Percentiles rank a stretch among this genome's conserved stretches.
phyloP scores from a whole-genome alignment of 306 rosid species.

The Quercus ilex region DNA sequence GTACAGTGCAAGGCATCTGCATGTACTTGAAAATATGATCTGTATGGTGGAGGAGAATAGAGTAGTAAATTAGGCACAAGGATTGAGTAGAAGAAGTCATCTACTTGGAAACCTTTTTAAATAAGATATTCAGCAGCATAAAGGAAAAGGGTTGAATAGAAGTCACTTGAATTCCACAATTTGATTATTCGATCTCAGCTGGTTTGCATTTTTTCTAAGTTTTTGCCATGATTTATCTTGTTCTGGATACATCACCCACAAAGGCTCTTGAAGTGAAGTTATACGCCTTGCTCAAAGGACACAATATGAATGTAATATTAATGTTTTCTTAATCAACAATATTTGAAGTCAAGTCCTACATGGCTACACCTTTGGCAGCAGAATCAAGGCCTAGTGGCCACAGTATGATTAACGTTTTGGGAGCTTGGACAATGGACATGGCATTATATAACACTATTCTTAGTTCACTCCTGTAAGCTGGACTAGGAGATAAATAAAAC shows the following conservation, averaged over 20 bases:
- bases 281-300: background rate
- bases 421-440: background rate
- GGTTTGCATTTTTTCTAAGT: background rate
- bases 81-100: background rate
- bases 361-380: background rate
- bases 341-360: background rate
- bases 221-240: background rate
- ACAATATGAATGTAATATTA: background rate
- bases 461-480: background rate
- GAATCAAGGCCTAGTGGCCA: background rate
- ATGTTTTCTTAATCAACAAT: background rate
- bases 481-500: background rate
- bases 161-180: background rate
- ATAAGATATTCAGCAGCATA: background rate
- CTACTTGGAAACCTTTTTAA: background rate
- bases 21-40: background rate
- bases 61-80: background rate
- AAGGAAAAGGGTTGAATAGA: background rate
- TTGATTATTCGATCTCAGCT: background rate
- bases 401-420: background rate
- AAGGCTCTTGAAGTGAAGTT: background rate
- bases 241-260: background rate
- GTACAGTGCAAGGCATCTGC: background rate
- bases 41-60: background rate
- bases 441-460: background rate